These are phyloP conservation scores for Niebla homalea DNA, from an alignment of 495 filamentous ascomycete species.

Conservation along the genomic window DNA sequence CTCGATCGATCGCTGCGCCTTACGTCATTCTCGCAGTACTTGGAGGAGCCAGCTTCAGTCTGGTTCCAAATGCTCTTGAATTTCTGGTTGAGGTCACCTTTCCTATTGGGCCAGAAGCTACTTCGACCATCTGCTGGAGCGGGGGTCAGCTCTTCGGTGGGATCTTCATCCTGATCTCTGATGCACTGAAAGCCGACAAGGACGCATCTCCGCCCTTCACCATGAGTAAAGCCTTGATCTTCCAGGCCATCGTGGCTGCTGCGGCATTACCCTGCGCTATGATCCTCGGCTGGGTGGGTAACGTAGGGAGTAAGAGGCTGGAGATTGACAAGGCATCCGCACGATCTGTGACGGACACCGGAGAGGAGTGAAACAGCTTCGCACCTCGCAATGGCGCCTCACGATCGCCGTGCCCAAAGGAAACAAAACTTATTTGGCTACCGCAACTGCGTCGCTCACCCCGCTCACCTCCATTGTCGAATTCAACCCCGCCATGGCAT, in stretches of 20 bases:
- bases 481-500: neutral
- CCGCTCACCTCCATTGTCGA: no score
- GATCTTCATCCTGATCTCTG: conserved; percentile 69
- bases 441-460: no score
- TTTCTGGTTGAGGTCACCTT: conserved; percentile 75
- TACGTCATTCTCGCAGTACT: conserved; percentile 60
- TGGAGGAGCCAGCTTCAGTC: conserved; percentile 65
- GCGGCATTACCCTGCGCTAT: conserved; percentile 55
- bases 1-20: conserved; percentile 51
- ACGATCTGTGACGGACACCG: neutral
- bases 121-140: conserved; percentile 69
- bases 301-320: conserved; percentile 41
- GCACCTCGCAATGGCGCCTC: neutral
- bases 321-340: conserved; percentile 34
- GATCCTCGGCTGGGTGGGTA: conserved; percentile 50
- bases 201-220: conserved; percentile 44
- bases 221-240: conserved; percentile 65
- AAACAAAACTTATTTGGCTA: no score
- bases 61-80: conserved; percentile 78
- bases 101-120: conserved; percentile 78
- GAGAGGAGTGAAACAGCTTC: neutral
- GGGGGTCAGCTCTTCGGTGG: conserved; percentile 61
- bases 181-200: conserved; percentile 54
- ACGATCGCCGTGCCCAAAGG: no score
- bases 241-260: conserved; percentile 56